These are phyloP conservation scores for Aspergillus ibericus DNA, from an alignment of 2,329 filamentous ascomycete genomes.

Conservation along the genomic window DNA sequence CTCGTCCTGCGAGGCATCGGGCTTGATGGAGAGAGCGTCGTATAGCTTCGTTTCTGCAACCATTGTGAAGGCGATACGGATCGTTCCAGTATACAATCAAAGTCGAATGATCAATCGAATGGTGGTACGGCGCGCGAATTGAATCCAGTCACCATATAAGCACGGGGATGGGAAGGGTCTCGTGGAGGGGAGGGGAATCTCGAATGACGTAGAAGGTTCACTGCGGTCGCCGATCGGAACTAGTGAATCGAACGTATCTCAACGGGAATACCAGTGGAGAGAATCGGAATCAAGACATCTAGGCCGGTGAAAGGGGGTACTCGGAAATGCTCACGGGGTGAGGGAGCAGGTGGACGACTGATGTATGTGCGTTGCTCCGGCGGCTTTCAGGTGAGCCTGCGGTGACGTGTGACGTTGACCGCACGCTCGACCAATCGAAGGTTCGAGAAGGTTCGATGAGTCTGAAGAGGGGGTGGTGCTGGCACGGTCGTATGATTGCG, in stretches of 20 bases:
- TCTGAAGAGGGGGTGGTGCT: neutral
- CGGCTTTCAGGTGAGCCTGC: constrained; percentile 19
- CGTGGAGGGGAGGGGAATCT: constrained; percentile 19
- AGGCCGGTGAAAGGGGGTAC: neutral
- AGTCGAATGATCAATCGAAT: no score
- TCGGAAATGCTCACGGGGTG: neutral
- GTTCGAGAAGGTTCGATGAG: constrained; percentile 39
- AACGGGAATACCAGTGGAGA: neutral
- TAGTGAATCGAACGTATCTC: no score
- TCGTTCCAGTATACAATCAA: neutral
- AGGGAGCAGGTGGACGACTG: neutral
- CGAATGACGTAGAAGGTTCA: constrained; percentile 41
- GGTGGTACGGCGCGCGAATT: constrained; percentile 11
- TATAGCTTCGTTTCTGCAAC: constrained; percentile 95
- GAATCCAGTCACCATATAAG: constrained; percentile 16
- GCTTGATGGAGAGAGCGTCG: constrained; percentile 76
- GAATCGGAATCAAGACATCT: neutral
- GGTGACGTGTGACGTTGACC: constrained; percentile 37
- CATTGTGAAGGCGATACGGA: constrained; percentile 57
- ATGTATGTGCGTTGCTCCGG: neutral
- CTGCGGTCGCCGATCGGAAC: constrained; percentile 1
- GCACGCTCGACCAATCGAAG: constrained; percentile 29
- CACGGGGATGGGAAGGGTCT: neutral
- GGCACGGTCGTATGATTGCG: neutral
- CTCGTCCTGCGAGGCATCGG: constrained; percentile 82